A percentile compares a stretch with the other conserved stretches of the same genome.
Evolutionary conservation across 495 filamentous ascomycete species (phyloP).

Genomic region (Aeminium ludgeri): DNA sequence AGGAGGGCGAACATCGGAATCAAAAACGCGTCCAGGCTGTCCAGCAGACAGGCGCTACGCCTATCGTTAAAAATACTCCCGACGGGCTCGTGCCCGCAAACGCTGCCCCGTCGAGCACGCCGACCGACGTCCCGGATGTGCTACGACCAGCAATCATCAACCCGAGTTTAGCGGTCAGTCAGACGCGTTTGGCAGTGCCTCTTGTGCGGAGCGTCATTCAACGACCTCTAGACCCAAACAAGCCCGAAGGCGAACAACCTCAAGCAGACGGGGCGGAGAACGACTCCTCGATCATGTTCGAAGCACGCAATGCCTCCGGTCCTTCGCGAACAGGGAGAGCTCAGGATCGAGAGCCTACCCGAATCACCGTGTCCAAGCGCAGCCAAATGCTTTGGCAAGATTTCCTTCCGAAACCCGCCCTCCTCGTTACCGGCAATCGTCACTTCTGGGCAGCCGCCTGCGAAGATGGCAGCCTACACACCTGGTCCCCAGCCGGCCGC

Average conservation of each 20-base stretch:
- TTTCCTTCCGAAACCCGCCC: constrained; percentile 64
- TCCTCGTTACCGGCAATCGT: constrained; percentile 76
- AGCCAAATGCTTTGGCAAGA: constrained; percentile 86
- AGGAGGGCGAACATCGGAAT: constrained; percentile 44
- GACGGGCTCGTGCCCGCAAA: constrained; percentile 50
- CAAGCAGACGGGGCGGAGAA: constrained; percentile 40
- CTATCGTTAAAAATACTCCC: constrained; percentile 56
- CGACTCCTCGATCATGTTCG: constrained; percentile 37
- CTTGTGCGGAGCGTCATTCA: constrained; percentile 70
- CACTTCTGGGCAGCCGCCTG: constrained; percentile 84
- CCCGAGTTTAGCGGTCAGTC: constrained; percentile 62
- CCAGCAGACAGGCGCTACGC: constrained; percentile 37
- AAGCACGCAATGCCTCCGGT: constrained; percentile 49
- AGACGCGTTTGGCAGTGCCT: constrained; percentile 77
- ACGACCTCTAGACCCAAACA: constrained; percentile 38
- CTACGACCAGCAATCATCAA: constrained; percentile 75
- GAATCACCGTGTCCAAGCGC: constrained; percentile 63
- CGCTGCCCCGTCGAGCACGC: constrained; percentile 1
- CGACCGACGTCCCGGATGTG: constrained; percentile 44
- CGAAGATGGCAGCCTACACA: constrained; percentile 83
- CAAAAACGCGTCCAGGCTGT: constrained; percentile 29
- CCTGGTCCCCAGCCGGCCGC: constrained; percentile 90
- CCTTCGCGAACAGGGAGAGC: constrained; percentile 38
- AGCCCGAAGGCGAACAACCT: constrained; percentile 9
- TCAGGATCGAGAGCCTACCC: constrained; percentile 59